phyloP scores from a whole-genome alignment of 1,139 yeast genomes.

The Geotrichum reessii region DNA sequence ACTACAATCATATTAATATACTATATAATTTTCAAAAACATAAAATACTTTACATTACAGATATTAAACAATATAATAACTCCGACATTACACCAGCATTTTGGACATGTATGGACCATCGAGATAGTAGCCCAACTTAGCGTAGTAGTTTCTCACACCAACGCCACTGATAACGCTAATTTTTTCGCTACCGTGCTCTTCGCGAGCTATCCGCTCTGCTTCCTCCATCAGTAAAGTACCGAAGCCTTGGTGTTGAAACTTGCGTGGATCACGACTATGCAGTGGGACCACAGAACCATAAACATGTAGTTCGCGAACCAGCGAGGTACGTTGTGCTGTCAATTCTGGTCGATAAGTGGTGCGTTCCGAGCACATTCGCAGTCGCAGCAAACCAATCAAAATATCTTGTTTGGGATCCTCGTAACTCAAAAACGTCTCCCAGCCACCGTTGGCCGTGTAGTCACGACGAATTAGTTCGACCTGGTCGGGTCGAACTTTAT shows the following conservation, averaged over 20 bases:
- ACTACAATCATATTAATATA: no score
- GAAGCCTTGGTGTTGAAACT: constrained; percentile 98
- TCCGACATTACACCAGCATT: constrained; percentile 25
- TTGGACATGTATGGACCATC: constrained; percentile 98
- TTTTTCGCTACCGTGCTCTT: constrained; percentile 90
- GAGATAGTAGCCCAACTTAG: constrained; percentile 79
- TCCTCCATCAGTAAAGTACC: constrained; percentile 97
- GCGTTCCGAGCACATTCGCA: constrained; percentile 83
- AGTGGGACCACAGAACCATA: constrained; percentile 96
- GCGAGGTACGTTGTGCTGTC: constrained; percentile 75
- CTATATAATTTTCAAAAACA: no score
- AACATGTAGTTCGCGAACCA: constrained; percentile 93
- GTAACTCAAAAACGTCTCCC: constrained; percentile 95
- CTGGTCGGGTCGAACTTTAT: constrained; percentile 94
- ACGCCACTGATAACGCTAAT: constrained; percentile 95
- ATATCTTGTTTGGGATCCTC: constrained; percentile 98
- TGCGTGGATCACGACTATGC: constrained; percentile 95
- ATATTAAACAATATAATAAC: not conserved
- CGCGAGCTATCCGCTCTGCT: constrained; percentile 91
- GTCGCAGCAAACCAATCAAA: constrained; percentile 79
- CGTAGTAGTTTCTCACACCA: constrained; percentile 94
- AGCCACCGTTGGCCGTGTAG: constrained; percentile 95
- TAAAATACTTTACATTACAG: not conserved
- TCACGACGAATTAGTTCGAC: constrained; percentile 94
- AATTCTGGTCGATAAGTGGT: constrained; percentile 90